Base-by-base conservation (phyloP, 2,329 filamentous ascomycete genomes). In the Trichoderma atroviride region DNA sequence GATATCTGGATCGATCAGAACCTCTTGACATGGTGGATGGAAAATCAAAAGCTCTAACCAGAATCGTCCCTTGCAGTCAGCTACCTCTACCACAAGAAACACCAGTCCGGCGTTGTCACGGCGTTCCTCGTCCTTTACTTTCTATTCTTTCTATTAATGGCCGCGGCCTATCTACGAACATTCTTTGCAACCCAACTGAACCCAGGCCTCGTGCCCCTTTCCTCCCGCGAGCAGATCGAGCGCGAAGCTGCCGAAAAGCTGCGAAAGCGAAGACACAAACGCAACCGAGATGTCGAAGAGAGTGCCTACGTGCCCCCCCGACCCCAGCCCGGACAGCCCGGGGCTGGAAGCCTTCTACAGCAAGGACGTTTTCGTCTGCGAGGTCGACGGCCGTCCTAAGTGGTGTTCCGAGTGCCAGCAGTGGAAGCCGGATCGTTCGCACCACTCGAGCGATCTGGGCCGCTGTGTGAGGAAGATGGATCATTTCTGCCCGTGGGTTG, bases 401-500 rank as follows among this genome's bases (percentile, higher is more conserved):
- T 98, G 93, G 89, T 99, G 95, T 80, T 90, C 89, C 4, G 87
- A 88, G 64, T 99, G 95, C 78, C 87, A 87, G 68, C 92, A 91
- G 72, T 97, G 92, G 88, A 98, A 97, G 79, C 89, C 92, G 0
- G 95, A 97, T 76, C 87, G 95, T 4, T 87, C 91, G 2, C 94
- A 97, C 77, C 95, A 98, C 79, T 96, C 92, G 76, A 90, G 90
- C 64, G 92, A 97, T 76, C 83, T 96, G 14, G 88, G 88, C 61
- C 86, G 93, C 55, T 98, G 95, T 76, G 91, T 97, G 27, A 83
- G 87, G 52, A 96, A 96, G 75, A 96, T 97, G 91, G 95, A 98
- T 72, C 95, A 98, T 77, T 96, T 94, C 75, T 99, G 96, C 76
- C 96, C 95, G 0, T 98, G 91, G 92, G 94, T 97, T n/a, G 95